phyloP scores from a whole-genome alignment of 495 filamentous ascomycete genomes.

The Opeltia flavorubescens region DNA sequence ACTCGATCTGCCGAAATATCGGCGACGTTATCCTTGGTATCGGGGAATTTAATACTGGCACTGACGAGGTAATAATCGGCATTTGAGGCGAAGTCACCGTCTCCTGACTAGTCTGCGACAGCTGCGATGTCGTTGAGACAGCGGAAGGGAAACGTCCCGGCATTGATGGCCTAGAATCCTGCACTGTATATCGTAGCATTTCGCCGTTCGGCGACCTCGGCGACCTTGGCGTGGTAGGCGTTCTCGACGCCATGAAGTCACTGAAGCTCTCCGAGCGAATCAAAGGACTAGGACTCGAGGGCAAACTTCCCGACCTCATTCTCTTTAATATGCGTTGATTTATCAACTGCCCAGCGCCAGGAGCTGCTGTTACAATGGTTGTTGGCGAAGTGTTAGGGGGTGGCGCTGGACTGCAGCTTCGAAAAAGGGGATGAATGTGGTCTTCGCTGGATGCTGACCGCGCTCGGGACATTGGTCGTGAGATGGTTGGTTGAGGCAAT shows the following conservation, averaged over 20 bases:
- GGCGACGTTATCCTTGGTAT: background rate
- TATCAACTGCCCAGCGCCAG: conserved; percentile 53
- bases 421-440: conserved; percentile 77
- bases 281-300: conserved; percentile 38
- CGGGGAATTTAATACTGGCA: background rate
- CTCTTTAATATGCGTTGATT: conserved; percentile 44
- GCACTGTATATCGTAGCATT: background rate
- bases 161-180: background rate
- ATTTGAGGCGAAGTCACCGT: too few relatives aligned
- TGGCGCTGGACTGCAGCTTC: conserved; percentile 56
- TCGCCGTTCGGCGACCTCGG: background rate
- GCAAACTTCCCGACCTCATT: conserved; percentile 52
- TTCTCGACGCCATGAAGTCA: conserved; percentile 2
- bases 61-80: background rate
- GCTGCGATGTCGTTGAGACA: background rate
- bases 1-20: background rate
- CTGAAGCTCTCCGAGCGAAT: conserved; percentile 31
- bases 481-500: conserved; percentile 14
- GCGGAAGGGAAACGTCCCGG: background rate
- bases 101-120: background rate
- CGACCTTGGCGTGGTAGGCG: background rate
- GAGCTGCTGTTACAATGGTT: conserved; percentile 57
- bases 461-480: conserved; percentile 7
- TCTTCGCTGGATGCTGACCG: conserved; percentile 36
- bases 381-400: conserved; percentile 53